Conservation (phyloP, 192 early-diverging fungal genomes). For the Pilobolus umbonatus region DNA sequence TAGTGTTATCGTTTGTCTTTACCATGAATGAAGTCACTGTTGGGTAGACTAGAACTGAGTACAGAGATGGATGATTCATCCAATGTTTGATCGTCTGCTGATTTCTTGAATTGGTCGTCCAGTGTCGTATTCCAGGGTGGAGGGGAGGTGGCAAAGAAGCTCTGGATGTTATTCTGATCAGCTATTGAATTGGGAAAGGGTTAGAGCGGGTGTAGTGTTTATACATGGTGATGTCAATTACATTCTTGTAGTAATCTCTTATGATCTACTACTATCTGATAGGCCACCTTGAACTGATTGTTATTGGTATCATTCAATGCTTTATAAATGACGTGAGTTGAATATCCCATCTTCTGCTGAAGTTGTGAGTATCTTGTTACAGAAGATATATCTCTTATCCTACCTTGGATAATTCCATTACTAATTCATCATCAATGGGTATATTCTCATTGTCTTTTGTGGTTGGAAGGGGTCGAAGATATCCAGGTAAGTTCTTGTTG, state of each 20-base stretch:
- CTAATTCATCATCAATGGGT: slow-evolving; percentile 75
- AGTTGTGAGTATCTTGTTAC: not conserved
- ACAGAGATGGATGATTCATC: slow-evolving; percentile 47
- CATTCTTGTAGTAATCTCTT: slow-evolving; percentile 60
- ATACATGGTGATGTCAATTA: slow-evolving; percentile 18
- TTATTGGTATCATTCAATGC: slow-evolving; percentile 81
- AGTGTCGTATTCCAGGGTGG: slow-evolving; percentile 64
- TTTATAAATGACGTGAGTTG: slow-evolving; percentile 57
- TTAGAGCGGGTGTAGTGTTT: not conserved
- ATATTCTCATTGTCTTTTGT: slow-evolving; percentile 58
- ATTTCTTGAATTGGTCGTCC: slow-evolving; percentile 8
- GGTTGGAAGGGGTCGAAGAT: slow-evolving; percentile 78
- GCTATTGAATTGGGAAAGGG: slow-evolving; percentile 11
- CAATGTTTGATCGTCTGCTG: slow-evolving; percentile 4
- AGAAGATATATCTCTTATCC: not conserved
- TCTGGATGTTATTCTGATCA: slow-evolving; percentile 51
- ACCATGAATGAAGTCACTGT: slow-evolving; percentile 25
- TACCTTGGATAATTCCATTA: slow-evolving; percentile 74
- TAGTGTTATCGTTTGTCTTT: not conserved
- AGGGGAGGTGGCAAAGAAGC: slow-evolving; percentile 62
- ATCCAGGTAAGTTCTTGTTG: slow-evolving; percentile 84
- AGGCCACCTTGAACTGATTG: slow-evolving; percentile 95
- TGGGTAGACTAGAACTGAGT: slow-evolving; percentile 57
- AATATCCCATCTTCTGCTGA: slow-evolving; percentile 75
- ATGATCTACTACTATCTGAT: slow-evolving; percentile 90